Evolutionary conservation across 139 green algal genomes (phyloP).

Genomic region (Chlamydomonas eustigma): DNA sequence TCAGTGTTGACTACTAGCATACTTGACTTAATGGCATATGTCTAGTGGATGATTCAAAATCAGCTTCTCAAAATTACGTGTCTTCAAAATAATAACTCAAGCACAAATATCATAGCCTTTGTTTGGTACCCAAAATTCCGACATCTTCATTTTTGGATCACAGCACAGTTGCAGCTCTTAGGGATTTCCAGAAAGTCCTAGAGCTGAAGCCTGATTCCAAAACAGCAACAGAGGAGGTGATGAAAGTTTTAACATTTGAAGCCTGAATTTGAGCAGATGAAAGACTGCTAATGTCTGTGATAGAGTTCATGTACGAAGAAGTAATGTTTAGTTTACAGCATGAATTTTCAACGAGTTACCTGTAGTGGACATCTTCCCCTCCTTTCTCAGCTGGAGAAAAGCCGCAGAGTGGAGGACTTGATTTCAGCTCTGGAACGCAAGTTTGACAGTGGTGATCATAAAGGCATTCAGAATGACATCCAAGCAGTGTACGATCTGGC

Average conservation of each 20-base stretch:
- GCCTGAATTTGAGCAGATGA: no score
- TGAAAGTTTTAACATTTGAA: no score
- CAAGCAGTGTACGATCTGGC: slow-evolving; percentile 36
- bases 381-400: slow-evolving; percentile 19
- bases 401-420: not conserved
- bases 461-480: slow-evolving; percentile 9
- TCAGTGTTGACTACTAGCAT: not conserved
- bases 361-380: no score
- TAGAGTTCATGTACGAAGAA: no score
- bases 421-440: not conserved
- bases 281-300: no score
- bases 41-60: no score
- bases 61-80: no score
- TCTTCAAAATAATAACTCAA: not conserved
- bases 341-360: no score
- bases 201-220: slow-evolving; percentile 43
- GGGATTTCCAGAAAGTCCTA: slow-evolving; percentile 51
- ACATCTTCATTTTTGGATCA: not conserved
- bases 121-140: no score
- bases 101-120: no score
- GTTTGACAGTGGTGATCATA: not conserved
- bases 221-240: slow-evolving; percentile 45
- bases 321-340: no score
- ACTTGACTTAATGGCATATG: no score
- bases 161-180: slow-evolving; percentile 35